Evolutionary conservation across 805 yeast species (phyloP), one percentile per base, ranked within the genome.

Genomic region (Schwanniomyces occidentalis): DNA sequence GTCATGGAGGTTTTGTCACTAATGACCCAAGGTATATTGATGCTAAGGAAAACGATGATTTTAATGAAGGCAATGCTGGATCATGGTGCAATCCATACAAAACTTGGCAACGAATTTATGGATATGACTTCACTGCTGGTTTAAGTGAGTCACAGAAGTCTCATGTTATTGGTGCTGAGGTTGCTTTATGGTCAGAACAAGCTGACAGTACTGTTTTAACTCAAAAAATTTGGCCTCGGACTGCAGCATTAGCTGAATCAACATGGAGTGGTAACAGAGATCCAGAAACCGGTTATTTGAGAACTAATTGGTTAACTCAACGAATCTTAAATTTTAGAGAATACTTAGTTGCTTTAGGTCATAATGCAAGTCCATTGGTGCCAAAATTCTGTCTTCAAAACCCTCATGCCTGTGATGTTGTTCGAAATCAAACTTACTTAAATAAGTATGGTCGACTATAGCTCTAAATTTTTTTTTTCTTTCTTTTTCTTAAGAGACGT

Each of bases 41-140:
- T 28, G 38, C 35, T n/a, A 44, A 46, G 6, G 44, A 35, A 4
- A 47, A 48, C 24, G 44, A 41, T 6, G 54, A 37, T 13, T 59
- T 56, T 48, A 63, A 63, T 44, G 40, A 47, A 13, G 58, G 59
- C 4, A 22, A 28, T 24, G 68, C 64, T 16, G 69, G 70, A 6
- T 56, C 65, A 2, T 65, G 68, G 66, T 66, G 73, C 41, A 64
- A 54, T 17, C 72, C 73, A 6, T 68, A 68, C 51, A 68, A 66
- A 45, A 62, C 65, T 1, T 68, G 69, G 69, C 72, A 67, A 41
- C 43, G 65, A 32, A 64, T 68, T 27, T 67, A 66, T 43, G 46
- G 51, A 37, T 64, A 45, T 35, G 71, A 66, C 37, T 48, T 65
- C 34, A 42, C 58, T 12, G 49, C 47, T 8, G 51, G 50, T 30